Evolutionary conservation across 2,329 filamentous ascomycete species (phyloP), one percentile per base, ranked within the genome.

Genomic region (Colletotrichum sidae): DNA sequence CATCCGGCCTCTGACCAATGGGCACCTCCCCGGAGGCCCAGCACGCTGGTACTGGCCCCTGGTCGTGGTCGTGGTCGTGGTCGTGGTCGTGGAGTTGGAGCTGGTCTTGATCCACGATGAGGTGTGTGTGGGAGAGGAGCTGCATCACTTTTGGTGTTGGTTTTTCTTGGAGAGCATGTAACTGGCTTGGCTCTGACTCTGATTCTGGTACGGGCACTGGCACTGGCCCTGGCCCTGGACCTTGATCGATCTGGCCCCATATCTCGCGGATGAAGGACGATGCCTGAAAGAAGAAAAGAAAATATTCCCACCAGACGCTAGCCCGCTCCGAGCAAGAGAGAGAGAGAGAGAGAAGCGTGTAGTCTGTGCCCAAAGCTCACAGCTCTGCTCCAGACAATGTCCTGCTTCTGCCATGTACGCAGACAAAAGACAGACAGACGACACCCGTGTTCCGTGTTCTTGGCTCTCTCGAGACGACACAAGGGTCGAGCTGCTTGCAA

Each of bases 1-100:
- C 46, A 42, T 53, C 45, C 38, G 62, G 35, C 52, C 6, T 52
- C 12, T 46, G 53, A 41, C 58, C 58, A 56, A 65, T 62, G 47
- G 62, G 58, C 57, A 56, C 53, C 15, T 62, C 58, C 62, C 62
- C 62, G 62, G 62, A 11, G 62, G 53, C 62, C 62, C 62, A 65
- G 35, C 25, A 56, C 59, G 38, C 49, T 44, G 62, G 62, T 60
- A 49, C 37, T 17, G 46, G 25, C 46, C 46, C 25, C 25, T 25
- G 25, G 25, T 25, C 25, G 25, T 25, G 25, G 25, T 25, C 25
- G 25, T n/a, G n/a, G n/a, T n/a, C 25, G 25, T 25, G 25, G 25
- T 25, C 25, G 25, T 25, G 25, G 25, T 25, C 25, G 25, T 25
- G 25, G 25, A 4, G 3, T 25, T 25, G 25, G 25, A 17, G 17